phyloP scores from a whole-genome alignment of 1,139 yeast species.

The Debaryomyces sp. region DNA sequence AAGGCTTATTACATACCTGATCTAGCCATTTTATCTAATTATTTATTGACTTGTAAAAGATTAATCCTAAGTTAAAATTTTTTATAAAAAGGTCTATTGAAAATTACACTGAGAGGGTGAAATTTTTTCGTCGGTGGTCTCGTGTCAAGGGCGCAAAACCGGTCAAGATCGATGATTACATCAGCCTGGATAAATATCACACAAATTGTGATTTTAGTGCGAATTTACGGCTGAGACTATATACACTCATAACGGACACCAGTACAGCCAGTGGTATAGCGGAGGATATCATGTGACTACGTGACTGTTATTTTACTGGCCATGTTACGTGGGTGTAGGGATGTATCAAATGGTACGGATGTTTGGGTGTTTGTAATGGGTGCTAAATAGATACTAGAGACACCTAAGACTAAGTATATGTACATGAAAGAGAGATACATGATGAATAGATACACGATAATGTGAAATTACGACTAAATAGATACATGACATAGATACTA shows the following conservation, averaged over 20 bases:
- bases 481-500: no score
- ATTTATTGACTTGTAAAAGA: conserved; percentile 14
- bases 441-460: no score
- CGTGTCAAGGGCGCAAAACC: conserved; percentile 4
- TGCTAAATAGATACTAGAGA: no score
- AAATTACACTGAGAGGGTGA: conserved; percentile 4
- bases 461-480: no score
- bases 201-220: background rate
- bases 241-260: background rate
- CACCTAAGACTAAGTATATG: no score
- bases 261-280: background rate
- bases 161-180: background rate
- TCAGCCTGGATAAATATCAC: background rate
- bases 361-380: background rate
- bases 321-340: background rate
- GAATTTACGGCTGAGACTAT: background rate
- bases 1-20: conserved; percentile 52
- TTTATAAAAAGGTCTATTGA: conserved; percentile 5
- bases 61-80: conserved; percentile 10
- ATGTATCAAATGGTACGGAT: background rate
- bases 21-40: conserved; percentile 52
- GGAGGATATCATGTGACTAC: background rate
- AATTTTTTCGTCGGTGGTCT: conserved; percentile 4
- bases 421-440: no score
- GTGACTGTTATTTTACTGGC: conserved; percentile 8